A percentile compares a stretch with the other conserved stretches of the same genome.
Conservation (phyloP, 768 basidiomycete genomes). For the Xerocomus brunneocitrinus region DNA sequence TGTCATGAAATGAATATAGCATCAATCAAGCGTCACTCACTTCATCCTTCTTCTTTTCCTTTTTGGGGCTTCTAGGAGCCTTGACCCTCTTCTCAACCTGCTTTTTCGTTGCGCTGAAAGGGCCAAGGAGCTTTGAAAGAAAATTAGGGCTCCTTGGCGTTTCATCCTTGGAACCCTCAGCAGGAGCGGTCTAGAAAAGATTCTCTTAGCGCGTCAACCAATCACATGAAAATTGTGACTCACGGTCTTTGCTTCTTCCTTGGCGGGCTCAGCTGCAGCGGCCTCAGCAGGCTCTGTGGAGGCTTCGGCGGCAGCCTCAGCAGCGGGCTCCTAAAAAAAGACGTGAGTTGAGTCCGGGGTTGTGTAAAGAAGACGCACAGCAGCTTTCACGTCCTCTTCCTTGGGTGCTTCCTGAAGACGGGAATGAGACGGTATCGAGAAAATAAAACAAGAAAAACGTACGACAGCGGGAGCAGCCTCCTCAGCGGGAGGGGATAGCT, state of each 20-base stretch:
- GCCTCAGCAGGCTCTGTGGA: conserved; percentile 28
- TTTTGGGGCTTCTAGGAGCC: conserved; percentile 73
- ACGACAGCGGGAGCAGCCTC: conserved; percentile 34
- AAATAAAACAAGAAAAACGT: conserved; percentile 12
- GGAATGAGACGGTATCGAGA: background rate
- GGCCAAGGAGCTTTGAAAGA: conserved; percentile 72
- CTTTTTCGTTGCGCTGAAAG: conserved; percentile 47
- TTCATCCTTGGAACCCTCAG: conserved; percentile 55
- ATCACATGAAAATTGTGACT: conserved; percentile 16
- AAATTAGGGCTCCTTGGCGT: conserved; percentile 76
- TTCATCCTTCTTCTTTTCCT: conserved; percentile 79
- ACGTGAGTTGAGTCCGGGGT: background rate
- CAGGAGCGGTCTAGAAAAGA: conserved; percentile 37
- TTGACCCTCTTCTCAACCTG: conserved; percentile 56
- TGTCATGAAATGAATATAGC: background rate
- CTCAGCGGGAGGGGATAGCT: conserved; percentile 27
- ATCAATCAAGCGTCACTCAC: conserved; percentile 30
- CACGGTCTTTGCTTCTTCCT: conserved; percentile 43
- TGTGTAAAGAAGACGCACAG: conserved; percentile 27
- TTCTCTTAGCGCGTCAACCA: conserved; percentile 29
- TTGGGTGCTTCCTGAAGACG: conserved; percentile 36
- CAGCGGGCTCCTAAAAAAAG: conserved; percentile 33
- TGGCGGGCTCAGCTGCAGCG: conserved; percentile 31
- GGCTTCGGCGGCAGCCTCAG: conserved; percentile 24
- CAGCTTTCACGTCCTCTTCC: conserved; percentile 37